A percentile compares a stretch with the other conserved stretches of the same genome.
These are phyloP conservation scores for Tricholoma saponaceum DNA, from an alignment of 768 basidiomycete genomes.

Conservation along the genomic window DNA sequence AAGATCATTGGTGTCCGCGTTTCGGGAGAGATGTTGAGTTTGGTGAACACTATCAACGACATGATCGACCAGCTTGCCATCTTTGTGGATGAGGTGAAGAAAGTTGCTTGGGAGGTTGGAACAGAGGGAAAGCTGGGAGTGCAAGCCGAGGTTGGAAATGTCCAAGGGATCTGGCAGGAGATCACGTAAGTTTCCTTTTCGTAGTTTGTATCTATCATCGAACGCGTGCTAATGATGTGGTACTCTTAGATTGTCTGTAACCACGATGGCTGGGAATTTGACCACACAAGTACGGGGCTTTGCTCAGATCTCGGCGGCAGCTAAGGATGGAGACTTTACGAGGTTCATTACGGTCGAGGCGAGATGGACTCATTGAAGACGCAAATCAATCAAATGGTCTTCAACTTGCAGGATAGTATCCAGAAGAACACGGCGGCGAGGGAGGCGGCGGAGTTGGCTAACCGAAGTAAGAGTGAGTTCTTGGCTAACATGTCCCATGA, in stretches of 20 bases:
- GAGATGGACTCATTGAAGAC: constrained; percentile 99
- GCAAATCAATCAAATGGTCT: constrained; percentile 99
- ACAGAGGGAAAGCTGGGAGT: too few relatives aligned
- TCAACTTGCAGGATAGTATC: constrained; percentile 92
- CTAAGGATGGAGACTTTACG: constrained; percentile 98
- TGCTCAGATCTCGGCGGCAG: constrained; percentile 96
- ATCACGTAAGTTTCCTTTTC: neutral
- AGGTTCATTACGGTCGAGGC: constrained; percentile 99
- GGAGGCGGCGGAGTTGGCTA: constrained; percentile 97
- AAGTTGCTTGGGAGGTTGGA: too few relatives aligned
- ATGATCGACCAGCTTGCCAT: too few relatives aligned
- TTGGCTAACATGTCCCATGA: too few relatives aligned
- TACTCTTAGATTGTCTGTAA: constrained; percentile 72
- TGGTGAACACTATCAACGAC: too few relatives aligned
- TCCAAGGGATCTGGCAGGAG: too few relatives aligned
- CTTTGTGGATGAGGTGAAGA: too few relatives aligned
- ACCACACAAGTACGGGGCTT: constrained; percentile 99
- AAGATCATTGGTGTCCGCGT: constrained; percentile 93
- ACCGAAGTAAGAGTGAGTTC: constrained; percentile 95
- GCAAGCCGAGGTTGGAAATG: too few relatives aligned
- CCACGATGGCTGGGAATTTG: constrained; percentile 95
- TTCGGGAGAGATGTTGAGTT: constrained; percentile 89
- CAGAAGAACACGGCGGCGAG: constrained; percentile 92
- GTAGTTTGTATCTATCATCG: too few relatives aligned
- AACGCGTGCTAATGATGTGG: neutral